Base-by-base conservation (phyloP, 2,329 filamentous ascomycete species). In the Colletotrichum karsti region DNA sequence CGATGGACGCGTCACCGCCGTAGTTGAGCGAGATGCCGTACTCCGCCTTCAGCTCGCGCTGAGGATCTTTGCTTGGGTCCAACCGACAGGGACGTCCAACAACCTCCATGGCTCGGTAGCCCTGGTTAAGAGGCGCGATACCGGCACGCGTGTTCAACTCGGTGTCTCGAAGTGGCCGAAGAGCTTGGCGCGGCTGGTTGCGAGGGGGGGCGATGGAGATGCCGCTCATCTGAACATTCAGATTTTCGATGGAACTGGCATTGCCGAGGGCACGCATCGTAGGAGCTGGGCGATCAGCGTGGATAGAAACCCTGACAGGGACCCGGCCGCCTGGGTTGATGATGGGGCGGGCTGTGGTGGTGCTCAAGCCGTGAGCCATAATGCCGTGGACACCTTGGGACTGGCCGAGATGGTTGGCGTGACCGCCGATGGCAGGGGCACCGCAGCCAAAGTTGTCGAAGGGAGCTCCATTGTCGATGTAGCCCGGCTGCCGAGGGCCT, bases 11-110 rank as follows among this genome's bases (percentile, higher is more conserved):
- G 67, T 84, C 78, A 22, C 82, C 83, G 7, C 71, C 71, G 71
- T 85, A 84, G 60, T 78, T 78, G 9, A 72, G 71, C 1, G 78
- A 79, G 63, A 81, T 61, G 8, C 69, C 69, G 26, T 56, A 22
- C 12, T 10, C 15, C 10, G 15, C 26, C 24, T 68, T 70, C 39
- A 70, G 15, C 18, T 53, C 60, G 18, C 30, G 18, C 35, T 56
- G 61, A 46, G 35, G 33, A n/a, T 69, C 57, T 6, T 46, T 18
- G 6, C 61, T 24, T 6, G n/a, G 30, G 8, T 60, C 35, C 9
- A 28, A 13, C 13, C 30, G 30, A 4, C 9, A 13, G 33, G 60
- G 33, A 13, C 42, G 55, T 5, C 15, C 28, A 18, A 67, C 66
- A 12, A 63, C 66, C 15, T 28, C 55, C 55, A 67, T 69, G 1